phyloP scores from a whole-genome alignment of 2,329 filamentous ascomycete species.

The Lachnellula cervina region DNA sequence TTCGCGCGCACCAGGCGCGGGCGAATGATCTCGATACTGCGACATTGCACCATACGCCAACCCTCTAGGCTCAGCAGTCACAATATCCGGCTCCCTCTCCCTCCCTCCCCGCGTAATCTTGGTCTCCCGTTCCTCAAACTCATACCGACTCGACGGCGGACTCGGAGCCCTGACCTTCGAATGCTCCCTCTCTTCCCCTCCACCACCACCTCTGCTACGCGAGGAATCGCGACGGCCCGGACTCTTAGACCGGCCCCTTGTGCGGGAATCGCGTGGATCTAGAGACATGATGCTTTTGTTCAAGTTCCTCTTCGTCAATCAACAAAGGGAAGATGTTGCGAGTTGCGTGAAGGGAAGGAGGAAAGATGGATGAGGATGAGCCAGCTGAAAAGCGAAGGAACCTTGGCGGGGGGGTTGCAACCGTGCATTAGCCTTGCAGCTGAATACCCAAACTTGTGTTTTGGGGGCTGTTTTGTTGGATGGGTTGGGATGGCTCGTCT shows the following conservation, averaged over 20 bases:
- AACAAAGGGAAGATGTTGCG: background rate
- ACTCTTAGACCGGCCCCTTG: constrained; percentile 25
- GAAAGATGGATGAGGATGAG: background rate
- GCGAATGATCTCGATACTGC: constrained; percentile 6
- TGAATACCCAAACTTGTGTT: too few species aligned
- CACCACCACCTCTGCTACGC: background rate
- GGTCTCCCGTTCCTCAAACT: constrained; percentile 8
- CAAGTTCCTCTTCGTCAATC: background rate
- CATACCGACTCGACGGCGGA: constrained; percentile 17
- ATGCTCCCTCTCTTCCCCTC: constrained; percentile 17
- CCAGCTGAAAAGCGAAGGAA: background rate
- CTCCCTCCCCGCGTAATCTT: constrained; percentile 1
- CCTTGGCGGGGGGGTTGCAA: too few species aligned
- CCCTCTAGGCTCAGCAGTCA: constrained; percentile 13
- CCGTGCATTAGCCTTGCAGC: too few species aligned
- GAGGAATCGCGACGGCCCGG: constrained; percentile 23
- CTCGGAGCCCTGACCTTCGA: constrained; percentile 12
- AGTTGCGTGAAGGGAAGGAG: background rate
- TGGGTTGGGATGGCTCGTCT: too few species aligned
- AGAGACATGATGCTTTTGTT: constrained; percentile 26
- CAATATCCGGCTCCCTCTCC: constrained; percentile 9
- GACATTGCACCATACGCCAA: constrained; percentile 1
- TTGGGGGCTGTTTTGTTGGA: too few species aligned
- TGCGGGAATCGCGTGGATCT: constrained; percentile 27
- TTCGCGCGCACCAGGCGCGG: constrained; percentile 1